A percentile compares a stretch with the other conserved stretches of the same genome.
phyloP scores from a whole-genome alignment of 148 eudicot species.

The Spergularia marina region DNA sequence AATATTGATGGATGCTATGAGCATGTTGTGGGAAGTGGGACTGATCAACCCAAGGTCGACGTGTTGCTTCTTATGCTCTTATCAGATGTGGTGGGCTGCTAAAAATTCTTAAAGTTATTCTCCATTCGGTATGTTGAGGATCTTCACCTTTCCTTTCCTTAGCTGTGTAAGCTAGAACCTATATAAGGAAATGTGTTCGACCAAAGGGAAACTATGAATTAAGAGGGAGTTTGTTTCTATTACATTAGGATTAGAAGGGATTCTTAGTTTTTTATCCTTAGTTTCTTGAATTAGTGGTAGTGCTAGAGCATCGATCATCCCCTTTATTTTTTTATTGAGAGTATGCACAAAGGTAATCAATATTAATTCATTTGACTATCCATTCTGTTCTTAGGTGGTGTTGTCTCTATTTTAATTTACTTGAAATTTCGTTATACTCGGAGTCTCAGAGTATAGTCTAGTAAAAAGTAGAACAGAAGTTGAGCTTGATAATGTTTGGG shows the following conservation, averaged over 20 bases:
- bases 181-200: too few relatives aligned
- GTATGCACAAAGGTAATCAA: too few relatives aligned
- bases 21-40: constrained; percentile 31
- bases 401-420: neutral
- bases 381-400: too few relatives aligned
- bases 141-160: constrained; percentile 10
- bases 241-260: neutral
- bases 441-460: neutral
- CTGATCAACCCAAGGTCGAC: constrained; percentile 44
- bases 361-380: too few relatives aligned
- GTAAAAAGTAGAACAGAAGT: neutral
- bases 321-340: too few relatives aligned
- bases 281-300: neutral
- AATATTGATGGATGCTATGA: constrained; percentile 24
- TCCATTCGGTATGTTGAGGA: constrained; percentile 27
- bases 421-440: neutral
- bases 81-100: constrained; percentile 23
- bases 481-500: neutral
- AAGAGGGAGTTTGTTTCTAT: neutral
- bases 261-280: neutral
- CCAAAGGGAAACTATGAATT: neutral
- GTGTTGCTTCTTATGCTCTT: constrained; percentile 27
- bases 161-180: neutral
- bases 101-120: constrained; percentile 4
- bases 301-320: too few relatives aligned